A percentile compares a stretch with the other conserved stretches of the same genome.
These are phyloP conservation scores for Lagenidium giganteum DNA, from an alignment of 352 stramenopile genomes.

Conservation along the genomic window DNA sequence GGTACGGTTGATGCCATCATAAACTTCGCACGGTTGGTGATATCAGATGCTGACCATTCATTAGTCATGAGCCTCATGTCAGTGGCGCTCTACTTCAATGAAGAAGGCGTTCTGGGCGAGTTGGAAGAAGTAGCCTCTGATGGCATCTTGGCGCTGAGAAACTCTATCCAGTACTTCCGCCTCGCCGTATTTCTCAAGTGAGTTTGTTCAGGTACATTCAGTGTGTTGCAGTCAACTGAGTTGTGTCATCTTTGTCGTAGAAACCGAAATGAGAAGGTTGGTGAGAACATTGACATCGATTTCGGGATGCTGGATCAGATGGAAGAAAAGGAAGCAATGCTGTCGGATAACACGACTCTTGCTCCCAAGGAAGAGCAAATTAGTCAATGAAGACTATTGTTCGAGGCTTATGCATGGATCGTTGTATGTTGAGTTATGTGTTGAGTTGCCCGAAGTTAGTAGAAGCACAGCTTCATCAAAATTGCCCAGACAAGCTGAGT, in stretches of 20 bases:
- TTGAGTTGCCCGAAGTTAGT: slow-evolving; percentile 29
- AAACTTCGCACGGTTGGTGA: too few relatives aligned
- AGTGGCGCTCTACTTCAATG: slow-evolving; percentile 79
- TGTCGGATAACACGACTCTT: too few relatives aligned
- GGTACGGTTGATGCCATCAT: slow-evolving; percentile 22
- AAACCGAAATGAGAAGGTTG: too few relatives aligned
- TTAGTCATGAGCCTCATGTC: slow-evolving; percentile 76
- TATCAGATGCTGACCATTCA: background rate
- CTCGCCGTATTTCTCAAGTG: slow-evolving; percentile 84
- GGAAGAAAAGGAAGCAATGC: too few relatives aligned
- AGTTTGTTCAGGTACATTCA: too few relatives aligned
- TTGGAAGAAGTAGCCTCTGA: slow-evolving; percentile 81
- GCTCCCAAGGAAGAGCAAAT: too few relatives aligned
- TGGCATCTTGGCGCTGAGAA: slow-evolving; percentile 69
- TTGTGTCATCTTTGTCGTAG: too few relatives aligned
- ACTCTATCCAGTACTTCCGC: slow-evolving; percentile 75
- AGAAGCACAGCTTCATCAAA: slow-evolving; percentile 85
- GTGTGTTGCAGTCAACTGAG: too few relatives aligned
- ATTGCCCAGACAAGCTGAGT: slow-evolving; percentile 80
- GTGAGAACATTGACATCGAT: too few relatives aligned
- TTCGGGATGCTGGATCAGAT: too few relatives aligned
- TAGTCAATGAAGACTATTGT: too few relatives aligned
- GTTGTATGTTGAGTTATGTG: slow-evolving; percentile 1
- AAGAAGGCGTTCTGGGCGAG: slow-evolving; percentile 73
- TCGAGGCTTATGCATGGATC: too few relatives aligned